Evolutionary conservation across 2,329 filamentous ascomycete species (phyloP).

Genomic region (Arthroderma sp.): DNA sequence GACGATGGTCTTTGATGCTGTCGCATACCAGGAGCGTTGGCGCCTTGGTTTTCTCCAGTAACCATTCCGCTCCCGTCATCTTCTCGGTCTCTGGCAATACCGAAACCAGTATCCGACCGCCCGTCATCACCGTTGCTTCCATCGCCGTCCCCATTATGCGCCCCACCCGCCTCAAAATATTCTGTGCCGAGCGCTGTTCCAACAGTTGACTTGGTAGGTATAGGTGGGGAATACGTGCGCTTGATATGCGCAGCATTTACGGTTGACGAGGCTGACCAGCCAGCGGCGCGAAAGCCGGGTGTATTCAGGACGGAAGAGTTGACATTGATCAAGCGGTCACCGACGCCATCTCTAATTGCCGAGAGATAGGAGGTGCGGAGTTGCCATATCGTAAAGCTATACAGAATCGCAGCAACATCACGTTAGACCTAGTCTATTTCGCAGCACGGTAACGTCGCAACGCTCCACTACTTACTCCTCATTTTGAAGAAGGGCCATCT

Average conservation of each 20-base stretch:
- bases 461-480: slow-evolving; percentile 32
- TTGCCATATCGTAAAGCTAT: slow-evolving; percentile 52
- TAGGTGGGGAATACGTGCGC: slow-evolving; percentile 53
- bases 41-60: slow-evolving; percentile 39
- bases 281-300: slow-evolving; percentile 50
- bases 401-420: not conserved
- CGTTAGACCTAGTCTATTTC: not conserved
- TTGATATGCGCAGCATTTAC: slow-evolving; percentile 42
- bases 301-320: slow-evolving; percentile 51
- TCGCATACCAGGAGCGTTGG: slow-evolving; percentile 43
- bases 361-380: slow-evolving; percentile 51
- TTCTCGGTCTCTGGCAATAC: slow-evolving; percentile 29
- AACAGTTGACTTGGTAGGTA: slow-evolving; percentile 44
- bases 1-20: slow-evolving; percentile 14
- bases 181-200: slow-evolving; percentile 31
- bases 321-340: slow-evolving; percentile 52
- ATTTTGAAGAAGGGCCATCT: slow-evolving; percentile 38
- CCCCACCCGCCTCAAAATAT: slow-evolving; percentile 40
- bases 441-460: not conserved
- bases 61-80: slow-evolving; percentile 52
- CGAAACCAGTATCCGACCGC: slow-evolving; percentile 12
- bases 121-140: slow-evolving; percentile 16
- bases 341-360: slow-evolving; percentile 51
- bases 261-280: slow-evolving; percentile 38
- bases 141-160: slow-evolving; percentile 13